phyloP scores from a whole-genome alignment of 495 filamentous ascomycete species.

The Aspergillus carlsbadensis region DNA sequence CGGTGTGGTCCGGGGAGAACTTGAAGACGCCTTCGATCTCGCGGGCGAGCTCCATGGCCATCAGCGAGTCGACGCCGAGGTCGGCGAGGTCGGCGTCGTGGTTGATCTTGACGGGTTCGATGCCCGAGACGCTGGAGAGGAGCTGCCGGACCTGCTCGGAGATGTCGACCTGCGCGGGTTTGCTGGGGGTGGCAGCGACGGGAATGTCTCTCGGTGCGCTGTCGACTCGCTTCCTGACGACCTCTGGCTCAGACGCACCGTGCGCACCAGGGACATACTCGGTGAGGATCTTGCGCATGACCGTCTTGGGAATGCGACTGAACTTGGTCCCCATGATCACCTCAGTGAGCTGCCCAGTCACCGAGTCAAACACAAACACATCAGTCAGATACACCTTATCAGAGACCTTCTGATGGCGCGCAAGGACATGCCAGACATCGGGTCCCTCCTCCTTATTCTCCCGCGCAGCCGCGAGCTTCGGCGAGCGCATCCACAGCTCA shows the following conservation, averaged over 20 bases:
- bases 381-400: slow-evolving; percentile 43
- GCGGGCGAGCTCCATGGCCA: slow-evolving; percentile 50
- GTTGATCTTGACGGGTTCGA: slow-evolving; percentile 40
- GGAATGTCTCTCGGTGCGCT: neutral
- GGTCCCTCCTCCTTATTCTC: slow-evolving; percentile 15
- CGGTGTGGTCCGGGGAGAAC: slow-evolving; percentile 24
- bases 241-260: neutral
- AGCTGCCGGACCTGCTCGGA: slow-evolving; percentile 7
- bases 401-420: slow-evolving; percentile 27
- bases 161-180: neutral
- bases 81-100: slow-evolving; percentile 38
- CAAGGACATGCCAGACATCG: slow-evolving; percentile 44
- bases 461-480: slow-evolving; percentile 16
- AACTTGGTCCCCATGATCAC: slow-evolving; percentile 51
- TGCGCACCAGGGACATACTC: neutral
- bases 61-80: slow-evolving; percentile 53
- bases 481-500: slow-evolving; percentile 45
- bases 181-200: neutral
- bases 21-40: slow-evolving; percentile 48
- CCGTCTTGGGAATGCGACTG: slow-evolving; percentile 35
- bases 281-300: slow-evolving; percentile 38
- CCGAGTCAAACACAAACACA: slow-evolving; percentile 49
- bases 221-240: neutral
- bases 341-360: slow-evolving; percentile 36
- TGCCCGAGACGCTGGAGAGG: slow-evolving; percentile 30